Evolutionary conservation across 495 filamentous ascomycete genomes (phyloP).

Genomic region (Lasiosphaeria hispida): DNA sequence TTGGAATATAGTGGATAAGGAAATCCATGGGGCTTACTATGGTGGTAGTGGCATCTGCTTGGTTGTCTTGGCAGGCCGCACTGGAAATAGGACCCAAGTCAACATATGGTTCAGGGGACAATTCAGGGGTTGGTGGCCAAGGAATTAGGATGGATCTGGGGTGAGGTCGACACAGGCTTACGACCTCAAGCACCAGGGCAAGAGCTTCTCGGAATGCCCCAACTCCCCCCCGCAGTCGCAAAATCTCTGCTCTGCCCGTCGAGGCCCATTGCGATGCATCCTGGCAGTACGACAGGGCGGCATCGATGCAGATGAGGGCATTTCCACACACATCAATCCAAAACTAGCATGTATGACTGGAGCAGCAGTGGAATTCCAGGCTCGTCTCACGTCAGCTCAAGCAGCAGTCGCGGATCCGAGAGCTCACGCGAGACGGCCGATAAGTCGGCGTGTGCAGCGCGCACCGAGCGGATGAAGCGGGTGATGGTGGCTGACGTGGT

Average conservation of each 20-base stretch:
- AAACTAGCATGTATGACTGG: conserved; percentile 18
- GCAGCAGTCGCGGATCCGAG: conserved; percentile 29
- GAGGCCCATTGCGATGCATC: conserved; percentile 22
- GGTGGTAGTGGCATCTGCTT: background rate
- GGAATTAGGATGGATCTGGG: background rate
- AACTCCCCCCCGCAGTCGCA: conserved; percentile 12
- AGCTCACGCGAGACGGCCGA: conserved; percentile 31
- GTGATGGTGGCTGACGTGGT: conserved; percentile 29
- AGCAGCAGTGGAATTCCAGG: conserved; percentile 20
- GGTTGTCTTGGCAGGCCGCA: background rate
- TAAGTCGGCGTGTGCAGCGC: conserved; percentile 27
- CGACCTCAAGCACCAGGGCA: conserved; percentile 23
- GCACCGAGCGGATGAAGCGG: conserved; percentile 30
- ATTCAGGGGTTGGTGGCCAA: too few relatives aligned
- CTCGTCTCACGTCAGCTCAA: conserved; percentile 30
- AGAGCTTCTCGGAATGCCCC: conserved; percentile 21
- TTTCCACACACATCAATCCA: conserved; percentile 25
- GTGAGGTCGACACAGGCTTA: conserved; percentile 13
- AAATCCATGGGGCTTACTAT: background rate
- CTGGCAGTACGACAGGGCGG: conserved; percentile 15
- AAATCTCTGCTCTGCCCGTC: conserved; percentile 14
- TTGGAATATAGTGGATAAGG: background rate
- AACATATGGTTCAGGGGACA: background rate
- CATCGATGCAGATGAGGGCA: conserved; percentile 19
- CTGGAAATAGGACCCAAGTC: background rate